Percentiles rank a stretch among this genome's conserved stretches.
Conservation (phyloP, 768 basidiomycete genomes). For the Bullera alba region DNA sequence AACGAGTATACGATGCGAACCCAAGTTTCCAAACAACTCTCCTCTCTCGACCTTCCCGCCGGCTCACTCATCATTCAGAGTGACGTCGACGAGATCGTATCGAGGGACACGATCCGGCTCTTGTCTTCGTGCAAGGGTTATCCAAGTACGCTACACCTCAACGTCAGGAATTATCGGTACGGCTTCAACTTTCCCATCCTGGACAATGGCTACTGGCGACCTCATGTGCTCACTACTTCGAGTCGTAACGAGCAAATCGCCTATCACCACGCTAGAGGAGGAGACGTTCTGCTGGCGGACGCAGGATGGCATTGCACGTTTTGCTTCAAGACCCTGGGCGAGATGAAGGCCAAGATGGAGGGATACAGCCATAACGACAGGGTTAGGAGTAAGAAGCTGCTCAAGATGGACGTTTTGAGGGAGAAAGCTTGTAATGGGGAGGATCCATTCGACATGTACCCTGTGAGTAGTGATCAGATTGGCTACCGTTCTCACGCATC, state of each 20-base stretch:
- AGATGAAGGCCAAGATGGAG: constrained; percentile 26
- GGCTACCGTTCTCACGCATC: not conserved
- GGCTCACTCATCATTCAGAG: constrained; percentile 14
- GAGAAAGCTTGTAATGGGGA: constrained; percentile 21
- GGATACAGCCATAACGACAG: constrained; percentile 34
- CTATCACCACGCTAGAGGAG: constrained; percentile 14
- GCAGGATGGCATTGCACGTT: constrained; percentile 31
- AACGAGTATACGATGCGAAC: constrained; percentile 15
- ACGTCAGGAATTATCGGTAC: constrained; percentile 23
- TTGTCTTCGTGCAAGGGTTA: constrained; percentile 10
- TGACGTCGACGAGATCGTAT: constrained; percentile 26
- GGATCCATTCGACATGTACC: constrained; percentile 30
- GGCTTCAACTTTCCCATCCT: constrained; percentile 13
- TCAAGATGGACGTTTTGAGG: constrained; percentile 9
- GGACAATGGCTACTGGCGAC: constrained; percentile 17
- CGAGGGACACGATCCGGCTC: constrained; percentile 13
- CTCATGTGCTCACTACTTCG: constrained; percentile 5
- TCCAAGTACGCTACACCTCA: constrained; percentile 14
- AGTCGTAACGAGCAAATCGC: not conserved
- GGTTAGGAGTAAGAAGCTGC: constrained; percentile 8
- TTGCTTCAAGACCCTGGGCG: constrained; percentile 20
- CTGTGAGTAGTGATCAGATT: constrained; percentile 18
- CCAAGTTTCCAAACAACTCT: constrained; percentile 1
- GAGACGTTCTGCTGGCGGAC: constrained; percentile 9
- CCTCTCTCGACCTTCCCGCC: constrained; percentile 1